phyloP scores from a whole-genome alignment of 2,329 filamentous ascomycete species.

The Apiospora koreana region DNA sequence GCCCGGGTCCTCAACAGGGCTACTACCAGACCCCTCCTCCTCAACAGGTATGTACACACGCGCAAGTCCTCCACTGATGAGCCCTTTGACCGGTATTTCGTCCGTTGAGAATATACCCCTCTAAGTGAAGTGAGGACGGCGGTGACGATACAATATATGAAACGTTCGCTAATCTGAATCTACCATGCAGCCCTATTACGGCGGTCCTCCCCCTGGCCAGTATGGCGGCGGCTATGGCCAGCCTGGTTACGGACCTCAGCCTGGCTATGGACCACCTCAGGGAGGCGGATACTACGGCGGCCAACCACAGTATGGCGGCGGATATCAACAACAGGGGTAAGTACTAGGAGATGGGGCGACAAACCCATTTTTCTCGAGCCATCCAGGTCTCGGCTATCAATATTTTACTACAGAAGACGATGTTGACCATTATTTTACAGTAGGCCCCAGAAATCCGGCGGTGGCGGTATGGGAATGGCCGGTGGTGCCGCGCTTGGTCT shows the following conservation, averaged over 20 bases:
- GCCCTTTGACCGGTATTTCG: neutral
- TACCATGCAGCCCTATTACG: conserved; percentile 34
- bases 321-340: conserved; percentile 28
- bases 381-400: conserved; percentile 30
- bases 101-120: neutral
- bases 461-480: conserved; percentile 64
- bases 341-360: conserved; percentile 25
- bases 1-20: conserved; percentile 30
- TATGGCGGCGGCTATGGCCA: conserved; percentile 32
- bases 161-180: neutral
- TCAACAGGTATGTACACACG: conserved; percentile 14
- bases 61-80: neutral
- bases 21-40: conserved; percentile 21
- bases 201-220: conserved; percentile 29
- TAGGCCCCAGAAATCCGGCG: conserved; percentile 39
- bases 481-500: conserved; percentile 77
- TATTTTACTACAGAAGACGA: neutral
- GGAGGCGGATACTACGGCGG: conserved; percentile 7
- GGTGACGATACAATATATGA: neutral
- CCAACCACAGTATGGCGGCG: conserved; percentile 21
- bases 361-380: neutral
- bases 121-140: neutral
- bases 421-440: neutral
- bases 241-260: conserved; percentile 30
- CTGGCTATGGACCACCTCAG: conserved; percentile 27